These are phyloP conservation scores for Trichosporon sp. DNA, from an alignment of 1,284 basidiomycete species.

Conservation along the genomic window DNA sequence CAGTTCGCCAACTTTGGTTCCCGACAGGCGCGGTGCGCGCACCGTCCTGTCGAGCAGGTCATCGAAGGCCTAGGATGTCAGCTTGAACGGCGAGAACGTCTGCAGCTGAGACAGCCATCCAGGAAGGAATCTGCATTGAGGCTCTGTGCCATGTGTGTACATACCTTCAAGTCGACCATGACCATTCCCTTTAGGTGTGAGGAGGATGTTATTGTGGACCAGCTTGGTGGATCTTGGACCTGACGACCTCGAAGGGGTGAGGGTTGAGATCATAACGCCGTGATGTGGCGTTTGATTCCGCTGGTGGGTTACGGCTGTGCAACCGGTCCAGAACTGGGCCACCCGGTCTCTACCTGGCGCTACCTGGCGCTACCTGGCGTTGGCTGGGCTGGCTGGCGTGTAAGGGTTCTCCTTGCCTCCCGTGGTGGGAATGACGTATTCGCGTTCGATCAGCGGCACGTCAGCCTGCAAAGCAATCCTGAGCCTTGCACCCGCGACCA, in stretches of 20 bases:
- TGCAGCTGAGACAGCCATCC: not conserved
- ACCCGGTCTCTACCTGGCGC: too few species aligned
- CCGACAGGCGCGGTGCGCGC: constrained; percentile 75
- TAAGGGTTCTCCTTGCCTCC: not conserved
- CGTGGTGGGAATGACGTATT: constrained; percentile 15
- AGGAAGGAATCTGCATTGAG: not conserved
- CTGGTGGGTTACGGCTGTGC: not conserved
- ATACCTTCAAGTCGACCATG: constrained; percentile 39
- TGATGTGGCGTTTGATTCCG: constrained; percentile 8
- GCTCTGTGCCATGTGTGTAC: constrained; percentile 1
- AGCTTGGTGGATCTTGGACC: not conserved
- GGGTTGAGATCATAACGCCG: not conserved
- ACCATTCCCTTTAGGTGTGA: not conserved
- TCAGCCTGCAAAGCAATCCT: not conserved
- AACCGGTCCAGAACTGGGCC: not conserved
- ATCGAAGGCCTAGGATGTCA: constrained; percentile 69
- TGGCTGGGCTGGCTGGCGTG: not conserved
- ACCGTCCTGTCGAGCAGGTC: constrained; percentile 74
- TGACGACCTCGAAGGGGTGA: not conserved
- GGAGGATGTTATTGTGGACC: constrained; percentile 17
- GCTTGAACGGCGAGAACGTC: not conserved
- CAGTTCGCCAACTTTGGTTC: constrained; percentile 74
- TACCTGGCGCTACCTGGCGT: too few species aligned
- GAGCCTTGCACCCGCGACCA: not conserved
- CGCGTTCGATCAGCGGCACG: constrained; percentile 18